Evolutionary conservation across 163 green algal genomes (phyloP), one percentile per base, ranked within the genome.

Genomic region (Scenedesmus sp.): DNA sequence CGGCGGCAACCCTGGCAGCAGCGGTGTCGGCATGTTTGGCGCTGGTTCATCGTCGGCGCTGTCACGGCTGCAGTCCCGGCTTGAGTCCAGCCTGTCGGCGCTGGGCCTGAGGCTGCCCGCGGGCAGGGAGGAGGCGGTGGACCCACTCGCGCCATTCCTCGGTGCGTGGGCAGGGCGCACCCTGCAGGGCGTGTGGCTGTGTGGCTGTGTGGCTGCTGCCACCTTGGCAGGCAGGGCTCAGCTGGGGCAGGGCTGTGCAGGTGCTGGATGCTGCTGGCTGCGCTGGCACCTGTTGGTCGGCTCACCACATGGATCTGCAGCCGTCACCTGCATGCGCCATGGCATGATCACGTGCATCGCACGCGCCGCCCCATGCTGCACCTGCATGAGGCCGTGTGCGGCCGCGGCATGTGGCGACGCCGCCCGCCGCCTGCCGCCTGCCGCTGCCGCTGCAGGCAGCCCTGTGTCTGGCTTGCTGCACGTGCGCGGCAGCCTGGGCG

Each of bases 391-490:
- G 12, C 22, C 51, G 22, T 3, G 5, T 61, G 1, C 13, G 22
- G 7, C 9, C 9, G 51, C 3, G 1, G 1, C 51, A 61, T 72
- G 65, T 76, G 24, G 5, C 30, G 30, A 37, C 9, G 5, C 7
- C 30, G 20, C 3, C 24, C 24, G 61, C 61, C 35, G 0, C 3
- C 24, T 35, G 24, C 26, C 24, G 7, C 2, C 26, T 76, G 26
- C 4, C 30, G 15, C 65, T 76, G 30, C 20, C 70, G 0, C 61
- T 88, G 83, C 82, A 87, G 89, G 78, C 46, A 91, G 87, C 16
- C 87, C 92, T 78, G 43, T 94, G 37, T 85, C 53, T 43, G 96
- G 96, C 70, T 91, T 97, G 87, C 91, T 98, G 7, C 96, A 96
- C 68, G 43, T 97, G 3, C 85, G 87, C 3, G 96, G 96, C 68